Conservation (phyloP, 2,329 filamentous ascomycete species). For the Coniochaeta sp. region DNA sequence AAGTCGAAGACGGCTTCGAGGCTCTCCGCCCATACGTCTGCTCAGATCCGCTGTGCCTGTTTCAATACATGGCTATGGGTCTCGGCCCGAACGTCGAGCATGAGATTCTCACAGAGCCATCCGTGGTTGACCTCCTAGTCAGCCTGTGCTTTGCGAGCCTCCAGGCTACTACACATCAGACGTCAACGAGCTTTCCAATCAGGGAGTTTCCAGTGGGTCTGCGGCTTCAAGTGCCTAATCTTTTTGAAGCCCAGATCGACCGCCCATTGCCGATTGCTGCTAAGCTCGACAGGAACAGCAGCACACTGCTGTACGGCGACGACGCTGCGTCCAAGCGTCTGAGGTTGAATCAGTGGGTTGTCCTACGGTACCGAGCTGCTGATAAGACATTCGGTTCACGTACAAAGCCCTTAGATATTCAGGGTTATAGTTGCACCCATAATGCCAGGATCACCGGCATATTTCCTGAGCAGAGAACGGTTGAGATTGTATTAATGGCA, state of each 20-base stretch:
- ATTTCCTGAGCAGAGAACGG: background rate
- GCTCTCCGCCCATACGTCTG: slow-evolving; percentile 77
- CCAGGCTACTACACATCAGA: background rate
- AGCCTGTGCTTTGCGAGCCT: slow-evolving; percentile 68
- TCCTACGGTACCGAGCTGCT: background rate
- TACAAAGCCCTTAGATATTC: background rate
- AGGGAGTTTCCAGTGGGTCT: slow-evolving; percentile 38
- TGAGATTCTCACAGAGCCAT: slow-evolving; percentile 71
- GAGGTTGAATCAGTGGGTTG: background rate
- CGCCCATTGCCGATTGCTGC: background rate
- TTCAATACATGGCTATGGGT: slow-evolving; percentile 81
- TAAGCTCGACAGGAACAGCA: background rate
- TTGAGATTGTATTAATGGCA: background rate
- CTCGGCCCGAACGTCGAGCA: slow-evolving; percentile 81
- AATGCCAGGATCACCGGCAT: background rate
- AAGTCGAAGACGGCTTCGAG: slow-evolving; percentile 55
- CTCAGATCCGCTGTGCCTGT: slow-evolving; percentile 66
- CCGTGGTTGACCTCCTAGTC: slow-evolving; percentile 76
- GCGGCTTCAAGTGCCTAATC: slow-evolving; percentile 22
- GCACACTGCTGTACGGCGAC: background rate
- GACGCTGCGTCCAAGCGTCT: background rate
- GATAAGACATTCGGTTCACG: background rate
- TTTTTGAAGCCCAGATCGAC: background rate
- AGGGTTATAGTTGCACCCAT: background rate
- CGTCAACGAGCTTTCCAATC: slow-evolving; percentile 20